phyloP scores from a whole-genome alignment of 116 monocot species.

The Dioscorea cayenensis region DNA sequence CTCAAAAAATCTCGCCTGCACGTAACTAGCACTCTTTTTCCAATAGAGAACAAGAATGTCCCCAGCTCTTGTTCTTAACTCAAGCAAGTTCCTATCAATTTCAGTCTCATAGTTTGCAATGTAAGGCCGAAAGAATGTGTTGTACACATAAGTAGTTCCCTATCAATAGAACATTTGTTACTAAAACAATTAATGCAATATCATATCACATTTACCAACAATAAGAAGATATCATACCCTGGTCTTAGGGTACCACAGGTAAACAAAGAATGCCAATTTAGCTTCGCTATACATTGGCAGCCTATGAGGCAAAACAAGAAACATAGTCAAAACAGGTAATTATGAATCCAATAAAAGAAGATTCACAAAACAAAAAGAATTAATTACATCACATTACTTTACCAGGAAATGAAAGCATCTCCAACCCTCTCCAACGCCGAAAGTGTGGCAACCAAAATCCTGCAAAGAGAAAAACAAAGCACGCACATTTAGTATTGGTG shows the following conservation, averaged over 20 bases:
- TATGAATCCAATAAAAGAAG: neutral
- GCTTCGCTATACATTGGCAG: conserved; percentile 76
- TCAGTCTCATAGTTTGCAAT: conserved; percentile 70
- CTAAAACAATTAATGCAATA: neutral
- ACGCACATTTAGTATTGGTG: neutral
- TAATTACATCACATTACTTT: conserved; percentile 5
- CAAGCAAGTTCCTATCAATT: conserved; percentile 71
- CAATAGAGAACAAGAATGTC: conserved; percentile 44
- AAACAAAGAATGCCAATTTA: conserved; percentile 61
- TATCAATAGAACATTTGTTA: conserved; percentile 3
- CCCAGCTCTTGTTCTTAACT: conserved; percentile 59
- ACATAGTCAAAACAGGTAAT: neutral
- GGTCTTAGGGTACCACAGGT: conserved; percentile 83
- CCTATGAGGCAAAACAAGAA: conserved; percentile 24
- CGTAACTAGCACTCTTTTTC: conserved; percentile 37
- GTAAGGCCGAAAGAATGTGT: conserved; percentile 58
- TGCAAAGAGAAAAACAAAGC: conserved; percentile 11
- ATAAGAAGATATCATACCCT: conserved; percentile 34
- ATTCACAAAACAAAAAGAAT: neutral
- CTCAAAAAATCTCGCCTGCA: conserved; percentile 56
- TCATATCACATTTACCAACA: neutral
- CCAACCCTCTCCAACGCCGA: conserved; percentile 65
- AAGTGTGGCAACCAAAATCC: conserved; percentile 81
- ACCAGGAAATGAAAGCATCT: conserved; percentile 83
- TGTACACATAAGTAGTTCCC: conserved; percentile 77